Percentiles rank a stretch among this genome's conserved stretches.
phyloP scores from a whole-genome alignment of 306 rosid genomes.

The Ceratonia siliqua region DNA sequence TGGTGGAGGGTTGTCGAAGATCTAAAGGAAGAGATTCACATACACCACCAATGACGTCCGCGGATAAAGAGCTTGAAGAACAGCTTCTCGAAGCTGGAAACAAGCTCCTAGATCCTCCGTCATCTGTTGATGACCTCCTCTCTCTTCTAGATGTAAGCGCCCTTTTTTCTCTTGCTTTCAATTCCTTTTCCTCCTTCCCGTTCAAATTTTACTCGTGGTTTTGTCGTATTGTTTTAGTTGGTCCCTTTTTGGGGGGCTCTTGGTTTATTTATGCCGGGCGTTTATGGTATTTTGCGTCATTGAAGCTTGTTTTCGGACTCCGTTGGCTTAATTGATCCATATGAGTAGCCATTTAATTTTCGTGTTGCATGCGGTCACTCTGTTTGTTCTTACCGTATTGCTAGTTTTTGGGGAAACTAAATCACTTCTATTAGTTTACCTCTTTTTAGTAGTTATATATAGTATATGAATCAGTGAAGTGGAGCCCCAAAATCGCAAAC shows the following conservation, averaged over 20 bases:
- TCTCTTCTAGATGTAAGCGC: constrained; percentile 68
- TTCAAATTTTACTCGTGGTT: not conserved
- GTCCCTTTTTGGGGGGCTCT: not conserved
- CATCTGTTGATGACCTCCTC: constrained; percentile 71
- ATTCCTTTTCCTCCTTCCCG: not conserved
- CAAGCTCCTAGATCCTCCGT: constrained; percentile 69
- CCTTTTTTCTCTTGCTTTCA: not conserved
- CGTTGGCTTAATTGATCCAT: not conserved
- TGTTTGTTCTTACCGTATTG: not conserved
- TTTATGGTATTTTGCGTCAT: not conserved
- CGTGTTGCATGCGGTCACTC: constrained; percentile 13
- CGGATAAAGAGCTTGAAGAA: constrained; percentile 57
- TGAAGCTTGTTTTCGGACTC: constrained; percentile 8
- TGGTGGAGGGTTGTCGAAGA: constrained; percentile 44
- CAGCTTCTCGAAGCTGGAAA: constrained; percentile 74
- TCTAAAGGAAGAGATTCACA: constrained; percentile 40
- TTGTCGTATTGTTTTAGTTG: not conserved
- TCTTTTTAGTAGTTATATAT: not conserved
- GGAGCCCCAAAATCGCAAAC: not conserved
- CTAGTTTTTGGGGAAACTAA: not conserved
- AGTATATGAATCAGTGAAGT: not conserved
- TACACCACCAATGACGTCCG: constrained; percentile 53
- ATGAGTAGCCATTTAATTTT: not conserved
- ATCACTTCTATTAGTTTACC: not conserved
- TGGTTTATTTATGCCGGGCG: not conserved